A percentile compares a stretch with the other conserved stretches of the same genome.
Conservation (phyloP, 2,329 filamentous ascomycete species). For the Helminthosporium solani region DNA sequence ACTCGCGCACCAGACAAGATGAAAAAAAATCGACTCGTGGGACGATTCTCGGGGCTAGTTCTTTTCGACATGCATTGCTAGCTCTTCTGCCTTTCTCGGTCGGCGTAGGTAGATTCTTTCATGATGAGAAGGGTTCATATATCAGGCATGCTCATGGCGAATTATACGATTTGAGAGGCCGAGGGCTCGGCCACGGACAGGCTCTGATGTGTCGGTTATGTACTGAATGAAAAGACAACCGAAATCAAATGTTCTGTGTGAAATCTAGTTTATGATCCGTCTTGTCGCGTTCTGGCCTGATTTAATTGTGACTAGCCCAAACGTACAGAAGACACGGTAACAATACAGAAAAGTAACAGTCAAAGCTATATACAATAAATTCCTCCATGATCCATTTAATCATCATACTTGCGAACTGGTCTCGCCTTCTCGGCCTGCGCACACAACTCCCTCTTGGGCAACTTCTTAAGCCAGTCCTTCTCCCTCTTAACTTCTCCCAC, state of each 20-base stretch:
- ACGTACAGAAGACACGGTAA: no score
- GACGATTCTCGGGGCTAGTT: constrained; percentile 26
- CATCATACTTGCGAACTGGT: constrained; percentile 52
- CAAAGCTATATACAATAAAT: background rate
- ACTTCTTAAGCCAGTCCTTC: constrained; percentile 60
- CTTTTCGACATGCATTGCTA: constrained; percentile 37
- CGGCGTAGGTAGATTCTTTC: constrained; percentile 29
- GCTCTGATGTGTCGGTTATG: constrained; percentile 30
- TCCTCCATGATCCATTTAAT: background rate
- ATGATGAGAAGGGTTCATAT: constrained; percentile 32
- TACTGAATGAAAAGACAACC: constrained; percentile 38
- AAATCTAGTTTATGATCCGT: background rate
- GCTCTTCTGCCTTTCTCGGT: constrained; percentile 37
- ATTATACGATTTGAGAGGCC: constrained; percentile 36
- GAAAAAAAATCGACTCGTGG: constrained; percentile 5
- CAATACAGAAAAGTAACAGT: no score
- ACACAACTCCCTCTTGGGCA: constrained; percentile 66
- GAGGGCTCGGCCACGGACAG: constrained; percentile 24
- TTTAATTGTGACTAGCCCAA: no score
- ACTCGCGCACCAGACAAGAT: constrained; percentile 16
- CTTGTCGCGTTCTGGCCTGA: background rate
- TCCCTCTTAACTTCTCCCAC: constrained; percentile 71
- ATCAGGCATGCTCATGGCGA: constrained; percentile 34
- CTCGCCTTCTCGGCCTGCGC: constrained; percentile 66
- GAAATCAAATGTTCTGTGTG: constrained; percentile 16